Evolutionary conservation across 441 rosid genomes (phyloP), one percentile per base, ranked within the genome.

Genomic region (Croton laevigatus): DNA sequence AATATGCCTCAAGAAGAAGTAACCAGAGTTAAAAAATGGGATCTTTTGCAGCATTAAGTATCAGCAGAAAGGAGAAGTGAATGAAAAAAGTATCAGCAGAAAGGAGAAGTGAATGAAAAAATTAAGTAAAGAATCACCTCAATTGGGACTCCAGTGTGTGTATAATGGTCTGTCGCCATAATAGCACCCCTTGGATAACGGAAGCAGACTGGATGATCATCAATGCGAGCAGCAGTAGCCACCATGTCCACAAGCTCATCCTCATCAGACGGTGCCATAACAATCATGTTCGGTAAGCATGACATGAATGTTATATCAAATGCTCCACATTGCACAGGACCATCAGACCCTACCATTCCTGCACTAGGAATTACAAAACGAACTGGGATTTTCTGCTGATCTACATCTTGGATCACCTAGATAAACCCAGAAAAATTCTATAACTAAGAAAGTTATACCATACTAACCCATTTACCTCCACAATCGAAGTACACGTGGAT

Each of bases 231-330:
- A 55, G 97, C 95, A 71, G 97, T 94, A 57, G 95, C 89, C 74
- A 94, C 95, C 98, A 94, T 94, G 80, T 87, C 77, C 42, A 86
- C 87, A 61, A 94, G 88, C 86, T 90, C 95, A 71, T 88, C 89
- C 83, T 91, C 98, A 37, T 91, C 81, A 1, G 97, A 86, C 65
- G 98, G 95, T 48, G 98, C 97, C 98, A 94, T 91, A 69, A 91
- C 90, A 73, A 94, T 83, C 98, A 94, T 94, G 82, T 88, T 91
- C 67, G 98, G 98, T 82, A 94, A 86, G 60, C 90, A 91, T 75
- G 98, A 88, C 97, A 94, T 90, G 76, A 84, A 94, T 58, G 97
- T 85, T 77, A 94, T 87, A 73, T 94, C 98, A 44, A 90, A 94
- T 74, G 97, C 90, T 53, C 98, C 98, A 73, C 90, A 88, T 59